Base-by-base conservation (phyloP, 2,329 filamentous ascomycete genomes). In the Ophiocordyceps robertsii region DNA sequence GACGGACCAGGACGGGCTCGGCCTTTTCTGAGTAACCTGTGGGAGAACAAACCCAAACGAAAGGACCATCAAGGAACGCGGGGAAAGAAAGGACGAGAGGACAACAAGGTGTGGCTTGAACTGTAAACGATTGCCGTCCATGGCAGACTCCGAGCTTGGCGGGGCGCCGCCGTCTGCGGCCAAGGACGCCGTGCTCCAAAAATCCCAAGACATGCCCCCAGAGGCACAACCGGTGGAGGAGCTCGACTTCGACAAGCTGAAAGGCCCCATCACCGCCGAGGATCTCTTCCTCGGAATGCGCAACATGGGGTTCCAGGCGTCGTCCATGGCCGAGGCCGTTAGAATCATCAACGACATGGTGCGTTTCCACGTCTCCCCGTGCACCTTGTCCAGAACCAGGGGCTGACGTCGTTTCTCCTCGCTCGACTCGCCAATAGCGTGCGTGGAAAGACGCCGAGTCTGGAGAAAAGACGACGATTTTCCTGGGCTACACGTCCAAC, bases 321-420 rank as follows among this genome's bases (percentile, higher is more conserved):
- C 72, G 29, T 82, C 86, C 17, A 81, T 95, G 52, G 83, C 81
- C 30, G 86, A 94, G 56, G 92, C 90, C 12, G 80, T 92, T 48
- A 75, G 84, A 46, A 94, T 96, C 56, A 88, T 98, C 60, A 92
- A 98, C 57, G 80, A 86, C 47, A 98, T 98, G 92, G 88, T 94
- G 68, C 57, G 66, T 53, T 19, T 13, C 10, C 2, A 19, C 14
- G 14, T 32, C 21, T 7, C 27, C 21, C n/a, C n/a, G 32, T n/a
- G 11, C 17, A 14, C 27, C 6, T 37, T 45, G 17, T 45, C 33
- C 11, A 29, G 43, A 21, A 6, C 17, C 27, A 16, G 17, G 43
- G 31, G 42, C 47, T 49, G 33, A 49, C 42, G 30, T 9, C 10
- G 2, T 36, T 17, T 36, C 8, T 24, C 9, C 24, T 27, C 24